A percentile compares a stretch with the other conserved stretches of the same genome.
Evolutionary conservation across 768 basidiomycete species (phyloP).

Genomic region (Hirschioporus abietinus): DNA sequence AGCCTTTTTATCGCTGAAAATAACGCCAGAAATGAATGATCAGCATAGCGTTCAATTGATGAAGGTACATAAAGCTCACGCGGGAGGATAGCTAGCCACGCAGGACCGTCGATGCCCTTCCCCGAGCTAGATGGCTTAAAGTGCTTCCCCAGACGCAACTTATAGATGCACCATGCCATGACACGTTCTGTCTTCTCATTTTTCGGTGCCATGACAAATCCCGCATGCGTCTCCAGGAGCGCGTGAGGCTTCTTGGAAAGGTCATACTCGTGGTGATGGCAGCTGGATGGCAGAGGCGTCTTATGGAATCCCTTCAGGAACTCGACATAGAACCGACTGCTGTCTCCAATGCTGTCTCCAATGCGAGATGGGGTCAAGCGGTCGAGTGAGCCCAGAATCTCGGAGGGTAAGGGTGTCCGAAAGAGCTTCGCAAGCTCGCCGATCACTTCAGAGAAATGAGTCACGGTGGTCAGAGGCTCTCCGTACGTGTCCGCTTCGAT

Average conservation of each 20-base stretch:
- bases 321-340: neutral
- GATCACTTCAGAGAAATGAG: neutral
- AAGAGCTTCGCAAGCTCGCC: neutral
- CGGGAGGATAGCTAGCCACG: neutral
- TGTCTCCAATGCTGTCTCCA: neutral
- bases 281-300: neutral
- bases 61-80: neutral
- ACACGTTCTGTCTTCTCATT: neutral
- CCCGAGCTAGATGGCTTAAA: neutral
- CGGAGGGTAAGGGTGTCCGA: neutral
- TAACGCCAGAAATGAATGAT: no score
- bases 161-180: neutral
- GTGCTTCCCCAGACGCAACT: neutral
- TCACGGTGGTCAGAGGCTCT: neutral
- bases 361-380: neutral
- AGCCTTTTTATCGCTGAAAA: no score
- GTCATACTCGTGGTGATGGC: neutral
- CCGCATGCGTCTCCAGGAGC: neutral
- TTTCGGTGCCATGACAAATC: neutral
- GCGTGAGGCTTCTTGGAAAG: neutral
- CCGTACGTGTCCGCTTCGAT: neutral
- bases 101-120: neutral
- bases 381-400: neutral
- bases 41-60: no score
- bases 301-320: neutral